Evolutionary conservation across 495 filamentous ascomycete species (phyloP).

Genomic region (Talaromyces wortmannii): DNA sequence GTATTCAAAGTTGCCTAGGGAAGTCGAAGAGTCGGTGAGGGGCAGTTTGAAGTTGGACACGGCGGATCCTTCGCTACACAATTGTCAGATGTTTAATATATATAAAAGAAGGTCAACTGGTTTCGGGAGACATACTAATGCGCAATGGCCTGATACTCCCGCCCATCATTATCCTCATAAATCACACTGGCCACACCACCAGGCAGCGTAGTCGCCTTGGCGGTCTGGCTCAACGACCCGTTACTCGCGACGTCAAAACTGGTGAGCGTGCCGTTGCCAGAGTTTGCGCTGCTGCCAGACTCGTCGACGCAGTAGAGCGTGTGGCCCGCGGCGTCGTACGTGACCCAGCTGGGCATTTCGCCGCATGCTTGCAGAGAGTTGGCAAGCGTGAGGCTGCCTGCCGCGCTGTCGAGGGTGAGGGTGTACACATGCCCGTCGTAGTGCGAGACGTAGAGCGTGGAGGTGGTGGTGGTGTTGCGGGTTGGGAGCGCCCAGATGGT

Average conservation of each 20-base stretch:
- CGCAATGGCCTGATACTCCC: conserved; percentile 18
- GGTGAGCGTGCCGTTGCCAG: not conserved
- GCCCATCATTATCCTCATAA: conserved; percentile 19
- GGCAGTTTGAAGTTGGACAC: conserved; percentile 32
- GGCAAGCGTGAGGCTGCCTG: conserved; percentile 27
- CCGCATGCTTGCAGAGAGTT: conserved; percentile 37
- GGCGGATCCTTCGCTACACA: conserved; percentile 21
- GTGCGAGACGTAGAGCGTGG: conserved; percentile 50
- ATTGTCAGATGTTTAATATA: conserved; percentile 2
- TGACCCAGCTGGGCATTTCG: conserved; percentile 26
- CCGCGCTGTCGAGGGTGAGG: conserved; percentile 32
- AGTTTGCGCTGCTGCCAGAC: not conserved
- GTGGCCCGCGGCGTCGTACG: not conserved
- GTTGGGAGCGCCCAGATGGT: not conserved
- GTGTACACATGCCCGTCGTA: conserved; percentile 54
- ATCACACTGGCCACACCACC: conserved; percentile 35
- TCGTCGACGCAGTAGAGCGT: not conserved
- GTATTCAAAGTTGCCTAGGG: conserved; percentile 45
- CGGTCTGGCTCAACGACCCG: conserved; percentile 22
- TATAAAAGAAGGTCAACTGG: not conserved
- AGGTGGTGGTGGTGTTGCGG: not conserved
- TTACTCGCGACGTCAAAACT: conserved; percentile 10
- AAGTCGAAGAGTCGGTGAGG: conserved; percentile 8
- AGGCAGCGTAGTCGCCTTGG: conserved; percentile 16
- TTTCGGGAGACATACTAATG: conserved; percentile 25